Base-by-base conservation (phyloP, 2,329 filamentous ascomycete species). In the Beauveria brongniartii region DNA sequence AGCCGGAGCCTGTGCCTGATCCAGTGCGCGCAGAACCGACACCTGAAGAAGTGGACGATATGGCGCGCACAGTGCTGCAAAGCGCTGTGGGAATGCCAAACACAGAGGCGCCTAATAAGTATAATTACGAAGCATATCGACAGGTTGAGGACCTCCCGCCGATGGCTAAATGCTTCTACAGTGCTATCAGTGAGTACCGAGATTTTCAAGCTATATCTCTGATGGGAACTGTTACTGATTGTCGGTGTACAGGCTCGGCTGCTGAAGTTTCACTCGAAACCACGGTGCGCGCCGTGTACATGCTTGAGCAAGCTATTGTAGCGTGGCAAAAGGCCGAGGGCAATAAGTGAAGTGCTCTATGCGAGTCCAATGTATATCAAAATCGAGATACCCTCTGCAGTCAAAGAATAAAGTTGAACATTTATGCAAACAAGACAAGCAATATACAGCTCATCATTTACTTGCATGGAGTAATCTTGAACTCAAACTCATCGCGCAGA, bases 231-330 rank as follows among this genome's bases (percentile, higher is more conserved):
- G 41, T 14, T n/a, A 26, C 67, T 69, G 7, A 69, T 62, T 63
- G 65, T n/a, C 40, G 16, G 3, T 50, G 14, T 30, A 24, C 48
- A 72, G 74, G 69, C 34, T 66, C 69, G 9, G 63, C 67, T n/a
- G 66, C 70, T 9, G 75, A 73, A 5, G 61, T 75, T 9, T 68
- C 74, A 4, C 64, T 75, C 5, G 68, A 72, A 6, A 69, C 71
- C 37, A 64, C 72, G 18, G 68, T 74, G 3, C 67, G 70, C 28
- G 73, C 73, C 28, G 71, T 77, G 8, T 75, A 75, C 63, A 74
- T 72, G 69, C 63, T 76, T 37, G 75, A 77, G 58, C 69, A 69
- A 20, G 67, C 67, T 10, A 69, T 77, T n/a, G 61, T 71, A 1
- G 58, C 61, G 22, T 75, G 73, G 74, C 74, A 75, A 54, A 67